Evolutionary conservation across 1,139 yeast species (phyloP), one percentile per base, ranked within the genome.

Genomic region (Pichia sp.): DNA sequence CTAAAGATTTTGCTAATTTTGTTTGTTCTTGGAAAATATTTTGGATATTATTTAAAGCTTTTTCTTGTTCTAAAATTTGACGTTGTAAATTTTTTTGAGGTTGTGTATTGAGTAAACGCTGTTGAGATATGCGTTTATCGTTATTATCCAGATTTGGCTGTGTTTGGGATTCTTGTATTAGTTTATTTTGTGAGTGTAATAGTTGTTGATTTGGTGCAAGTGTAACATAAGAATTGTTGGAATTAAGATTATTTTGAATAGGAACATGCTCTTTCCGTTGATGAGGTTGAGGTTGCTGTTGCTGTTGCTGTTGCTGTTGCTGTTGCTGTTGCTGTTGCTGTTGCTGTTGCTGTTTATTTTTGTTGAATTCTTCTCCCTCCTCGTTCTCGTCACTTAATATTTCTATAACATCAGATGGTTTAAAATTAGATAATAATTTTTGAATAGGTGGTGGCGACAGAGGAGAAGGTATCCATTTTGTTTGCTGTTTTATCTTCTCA

Each of bases 401-500:
- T 29, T 43, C 45, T 15, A 39, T 34, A 30, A 36, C 42, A 32
- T 41, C 47, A 20, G 25, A 29, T 2, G 40, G 34, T 29, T 9
- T 23, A 16, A 27, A 20, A 15, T n/a, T 13, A 6, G 44, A 20
- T 23, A 13, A 11, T 7, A n/a, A 22, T 18, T 27, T 40, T 18
- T 25, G n/a, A 11, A 25, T 7, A 5, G 20, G 13, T 20, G 29
- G 2, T 20, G 16, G 12, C 22, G 38, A 20, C 15, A 25, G 38
- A 22, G n/a, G 22, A 27, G 13, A 11, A 16, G 12, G 11, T 32
- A 12, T 20, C 6, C 4, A 18, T 9, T 9, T 2, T 32, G 15
- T n/a, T n/a, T n/a, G 7, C 16, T 13, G 15, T 8, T 3, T 9
- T 18, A 8, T 7, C 7, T 32, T 32, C 18, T 32, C 22, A 32